A percentile compares a stretch with the other conserved stretches of the same genome.
phyloP scores from a whole-genome alignment of 345 rosid species.

The Moringa oleifera region DNA sequence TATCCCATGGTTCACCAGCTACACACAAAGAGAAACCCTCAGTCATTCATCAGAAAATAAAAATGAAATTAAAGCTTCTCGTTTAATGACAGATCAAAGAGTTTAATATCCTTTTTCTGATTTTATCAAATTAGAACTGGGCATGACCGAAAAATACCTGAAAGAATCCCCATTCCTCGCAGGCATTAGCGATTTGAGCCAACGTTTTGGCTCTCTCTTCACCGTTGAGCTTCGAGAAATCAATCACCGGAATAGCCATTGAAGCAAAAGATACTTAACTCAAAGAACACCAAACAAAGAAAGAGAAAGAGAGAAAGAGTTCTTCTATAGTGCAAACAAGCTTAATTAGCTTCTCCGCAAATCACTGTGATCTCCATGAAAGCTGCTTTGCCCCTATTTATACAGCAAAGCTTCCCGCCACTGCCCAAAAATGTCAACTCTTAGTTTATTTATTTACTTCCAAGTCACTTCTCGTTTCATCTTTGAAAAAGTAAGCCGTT shows the following conservation, averaged over 20 bases:
- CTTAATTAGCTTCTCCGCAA: too few species aligned
- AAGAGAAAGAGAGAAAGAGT: not conserved
- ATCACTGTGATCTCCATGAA: too few species aligned
- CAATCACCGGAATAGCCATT: slow-evolving; percentile 91
- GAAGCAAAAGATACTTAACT: too few species aligned
- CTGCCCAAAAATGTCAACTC: slow-evolving; percentile 12
- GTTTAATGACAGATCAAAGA: too few species aligned
- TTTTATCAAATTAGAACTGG: too few species aligned
- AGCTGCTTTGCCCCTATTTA: slow-evolving; percentile 21
- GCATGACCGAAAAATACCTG: slow-evolving; percentile 43
- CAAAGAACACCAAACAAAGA: too few species aligned
- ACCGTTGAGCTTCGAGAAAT: slow-evolving; percentile 74
- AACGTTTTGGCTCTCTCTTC: slow-evolving; percentile 58
- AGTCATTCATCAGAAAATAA: not conserved
- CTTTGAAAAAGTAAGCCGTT: slow-evolving; percentile 5
- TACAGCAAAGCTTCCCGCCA: slow-evolving; percentile 22
- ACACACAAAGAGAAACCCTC: not conserved
- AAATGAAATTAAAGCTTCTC: not conserved
- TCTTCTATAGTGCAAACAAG: not conserved
- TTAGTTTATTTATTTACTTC: not conserved
- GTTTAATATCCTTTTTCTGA: too few species aligned
- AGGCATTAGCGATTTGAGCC: slow-evolving; percentile 67
- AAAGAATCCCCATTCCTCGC: slow-evolving; percentile 92
- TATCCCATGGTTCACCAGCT: slow-evolving; percentile 87
- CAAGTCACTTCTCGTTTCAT: slow-evolving; percentile 3